Evolutionary conservation across 2,329 filamentous ascomycete species (phyloP).

Genomic region (Talaromyces verruculosus): DNA sequence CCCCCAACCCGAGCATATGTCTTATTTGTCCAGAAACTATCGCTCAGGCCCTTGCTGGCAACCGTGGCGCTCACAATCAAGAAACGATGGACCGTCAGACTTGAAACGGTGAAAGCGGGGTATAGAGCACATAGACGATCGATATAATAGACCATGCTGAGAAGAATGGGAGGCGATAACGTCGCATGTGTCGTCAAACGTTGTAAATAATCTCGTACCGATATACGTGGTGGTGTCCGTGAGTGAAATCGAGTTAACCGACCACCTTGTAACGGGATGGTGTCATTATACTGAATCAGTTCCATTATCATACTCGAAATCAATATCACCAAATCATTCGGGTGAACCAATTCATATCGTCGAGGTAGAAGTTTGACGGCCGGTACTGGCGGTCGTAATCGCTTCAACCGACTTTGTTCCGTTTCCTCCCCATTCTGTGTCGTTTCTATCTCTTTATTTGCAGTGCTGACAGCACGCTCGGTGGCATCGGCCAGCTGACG

Average conservation of each 20-base stretch:
- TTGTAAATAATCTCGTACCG: slow-evolving; percentile 88
- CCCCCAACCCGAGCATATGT: slow-evolving; percentile 94
- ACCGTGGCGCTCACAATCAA: slow-evolving; percentile 95
- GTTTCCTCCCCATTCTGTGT: slow-evolving; percentile 18
- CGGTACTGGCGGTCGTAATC: slow-evolving; percentile 46
- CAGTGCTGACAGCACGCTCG: neutral
- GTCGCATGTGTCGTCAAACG: slow-evolving; percentile 92
- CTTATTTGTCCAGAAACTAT: slow-evolving; percentile 97
- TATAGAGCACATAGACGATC: slow-evolving; percentile 91
- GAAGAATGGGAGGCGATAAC: slow-evolving; percentile 84
- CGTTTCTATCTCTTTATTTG: neutral
- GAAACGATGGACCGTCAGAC: slow-evolving; percentile 93
- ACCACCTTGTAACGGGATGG: slow-evolving; percentile 77
- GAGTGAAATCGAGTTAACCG: slow-evolving; percentile 94
- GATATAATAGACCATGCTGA: slow-evolving; percentile 99
- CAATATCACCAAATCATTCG: slow-evolving; percentile 83
- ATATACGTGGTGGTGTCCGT: slow-evolving; percentile 84
- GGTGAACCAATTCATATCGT: slow-evolving; percentile 76
- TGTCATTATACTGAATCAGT: slow-evolving; percentile 89
- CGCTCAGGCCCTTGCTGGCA: slow-evolving; percentile 90
- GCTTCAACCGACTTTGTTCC: slow-evolving; percentile 46
- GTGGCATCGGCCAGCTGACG: slow-evolving; percentile 38
- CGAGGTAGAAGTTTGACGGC: slow-evolving; percentile 58
- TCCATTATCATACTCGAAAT: slow-evolving; percentile 96
- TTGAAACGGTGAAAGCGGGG: slow-evolving; percentile 93